Evolutionary conservation across 306 rosid species (phyloP).

Genomic region (Aeschynomene evenia): DNA sequence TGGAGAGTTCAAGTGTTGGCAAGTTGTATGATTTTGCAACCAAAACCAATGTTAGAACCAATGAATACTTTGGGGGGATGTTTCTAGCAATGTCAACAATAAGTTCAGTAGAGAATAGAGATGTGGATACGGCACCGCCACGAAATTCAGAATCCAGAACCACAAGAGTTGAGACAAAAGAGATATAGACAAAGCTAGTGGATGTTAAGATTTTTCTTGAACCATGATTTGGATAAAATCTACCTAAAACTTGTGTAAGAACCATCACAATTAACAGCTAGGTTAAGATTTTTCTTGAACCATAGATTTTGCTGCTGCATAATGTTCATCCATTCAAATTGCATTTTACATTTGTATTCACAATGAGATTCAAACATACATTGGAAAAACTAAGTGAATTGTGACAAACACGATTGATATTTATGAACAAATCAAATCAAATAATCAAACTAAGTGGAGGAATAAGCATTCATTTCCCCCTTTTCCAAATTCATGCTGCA

Average conservation of each 20-base stretch:
- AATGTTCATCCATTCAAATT: conserved; percentile 18
- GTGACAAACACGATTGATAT: not conserved
- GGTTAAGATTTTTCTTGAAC: not conserved
- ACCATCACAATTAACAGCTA: not conserved
- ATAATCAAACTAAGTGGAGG: conserved; percentile 19
- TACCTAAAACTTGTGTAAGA: not conserved
- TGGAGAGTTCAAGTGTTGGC: not conserved
- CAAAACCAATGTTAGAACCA: not conserved
- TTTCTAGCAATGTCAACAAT: not conserved
- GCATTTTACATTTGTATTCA: not conserved
- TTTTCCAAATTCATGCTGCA: conserved; percentile 12
- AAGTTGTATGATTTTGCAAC: not conserved
- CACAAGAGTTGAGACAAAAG: not conserved
- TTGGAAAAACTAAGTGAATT: not conserved
- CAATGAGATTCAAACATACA: not conserved
- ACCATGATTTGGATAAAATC: too few species aligned
- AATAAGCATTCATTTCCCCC: conserved; percentile 25
- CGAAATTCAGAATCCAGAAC: not conserved
- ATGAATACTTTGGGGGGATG: not conserved
- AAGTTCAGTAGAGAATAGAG: not conserved
- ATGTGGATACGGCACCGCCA: not conserved
- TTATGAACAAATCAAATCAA: conserved; percentile 20
- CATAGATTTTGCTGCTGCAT: not conserved
- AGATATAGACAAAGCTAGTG: too few species aligned
- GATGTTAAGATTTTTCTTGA: too few species aligned